These are phyloP conservation scores for Globisporangium barbulae DNA, from an alignment of 352 stramenopile genomes.

Conservation along the genomic window DNA sequence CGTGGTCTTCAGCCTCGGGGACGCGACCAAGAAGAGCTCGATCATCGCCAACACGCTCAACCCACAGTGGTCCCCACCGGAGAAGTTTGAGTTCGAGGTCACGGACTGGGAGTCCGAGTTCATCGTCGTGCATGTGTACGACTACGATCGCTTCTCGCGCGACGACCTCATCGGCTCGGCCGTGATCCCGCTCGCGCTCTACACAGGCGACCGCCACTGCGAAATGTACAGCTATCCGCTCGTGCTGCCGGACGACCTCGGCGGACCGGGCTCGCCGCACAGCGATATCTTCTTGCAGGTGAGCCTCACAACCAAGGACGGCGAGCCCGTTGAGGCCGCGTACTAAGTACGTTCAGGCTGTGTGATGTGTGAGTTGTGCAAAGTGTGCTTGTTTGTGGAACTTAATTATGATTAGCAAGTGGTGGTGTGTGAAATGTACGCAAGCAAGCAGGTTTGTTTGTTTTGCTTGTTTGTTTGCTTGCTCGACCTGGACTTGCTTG, in stretches of 20 bases:
- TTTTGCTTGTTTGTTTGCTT: slow-evolving; percentile 1
- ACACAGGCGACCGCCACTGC: slow-evolving; percentile 46
- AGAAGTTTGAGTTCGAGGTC: slow-evolving; percentile 74
- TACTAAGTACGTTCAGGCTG: slow-evolving; percentile 14
- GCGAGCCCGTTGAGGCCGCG: slow-evolving; percentile 38
- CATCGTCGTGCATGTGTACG: slow-evolving; percentile 62
- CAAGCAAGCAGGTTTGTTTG: not conserved
- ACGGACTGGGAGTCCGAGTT: slow-evolving; percentile 62
- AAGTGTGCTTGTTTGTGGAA: not conserved
- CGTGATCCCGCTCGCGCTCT: slow-evolving; percentile 61
- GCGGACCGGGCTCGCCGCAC: slow-evolving; percentile 34
- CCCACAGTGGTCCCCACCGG: slow-evolving; percentile 61
- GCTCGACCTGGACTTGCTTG: too few species aligned
- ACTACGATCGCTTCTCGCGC: slow-evolving; percentile 63
- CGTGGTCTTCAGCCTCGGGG: slow-evolving; percentile 56
- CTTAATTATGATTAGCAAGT: slow-evolving; percentile 3
- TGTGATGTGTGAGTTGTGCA: not conserved
- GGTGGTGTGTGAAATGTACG: not conserved
- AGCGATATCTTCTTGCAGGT: slow-evolving; percentile 70
- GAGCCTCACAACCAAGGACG: slow-evolving; percentile 46
- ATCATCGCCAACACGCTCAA: slow-evolving; percentile 63
- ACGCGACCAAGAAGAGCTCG: slow-evolving; percentile 57
- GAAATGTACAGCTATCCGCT: slow-evolving; percentile 73
- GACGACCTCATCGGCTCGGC: slow-evolving; percentile 76
- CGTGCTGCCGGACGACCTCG: slow-evolving; percentile 55